These are phyloP conservation scores for Neurospora sp. DNA, from an alignment of 495 filamentous ascomycete genomes.

Conservation along the genomic window DNA sequence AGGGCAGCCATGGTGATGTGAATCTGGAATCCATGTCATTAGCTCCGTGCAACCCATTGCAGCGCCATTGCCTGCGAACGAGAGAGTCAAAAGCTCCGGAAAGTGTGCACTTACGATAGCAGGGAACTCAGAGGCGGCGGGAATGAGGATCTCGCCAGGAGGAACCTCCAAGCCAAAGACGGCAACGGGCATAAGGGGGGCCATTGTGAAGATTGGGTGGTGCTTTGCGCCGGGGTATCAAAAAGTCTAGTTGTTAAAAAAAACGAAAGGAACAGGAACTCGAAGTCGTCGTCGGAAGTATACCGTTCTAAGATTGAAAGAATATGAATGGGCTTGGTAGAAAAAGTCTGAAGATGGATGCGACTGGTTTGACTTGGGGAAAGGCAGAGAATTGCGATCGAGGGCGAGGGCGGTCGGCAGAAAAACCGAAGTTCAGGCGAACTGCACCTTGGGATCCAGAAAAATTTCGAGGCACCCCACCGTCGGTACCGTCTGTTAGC, in stretches of 20 bases:
- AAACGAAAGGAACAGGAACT: neutral
- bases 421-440: slow-evolving; percentile 6
- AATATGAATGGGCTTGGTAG: neutral
- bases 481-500: slow-evolving; percentile 2
- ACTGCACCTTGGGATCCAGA: slow-evolving; percentile 5
- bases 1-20: slow-evolving; percentile 98
- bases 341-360: neutral
- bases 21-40: slow-evolving; percentile 46
- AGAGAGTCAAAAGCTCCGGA: neutral
- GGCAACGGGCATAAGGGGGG: slow-evolving; percentile 53
- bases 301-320: neutral
- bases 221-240: neutral
- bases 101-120: slow-evolving; percentile 58
- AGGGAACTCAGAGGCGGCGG: slow-evolving; percentile 62
- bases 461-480: slow-evolving; percentile 15
- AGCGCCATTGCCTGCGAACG: neutral
- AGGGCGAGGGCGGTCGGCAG: slow-evolving; percentile 8
- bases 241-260: neutral
- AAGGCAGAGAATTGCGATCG: neutral
- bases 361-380: neutral
- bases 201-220: slow-evolving; percentile 14
- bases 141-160: slow-evolving; percentile 62
- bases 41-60: neutral
- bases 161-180: slow-evolving; percentile 86
- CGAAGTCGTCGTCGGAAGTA: neutral